Evolutionary conservation across 352 stramenopile species (phyloP).

Genomic region (Phytophthora tubulina): DNA sequence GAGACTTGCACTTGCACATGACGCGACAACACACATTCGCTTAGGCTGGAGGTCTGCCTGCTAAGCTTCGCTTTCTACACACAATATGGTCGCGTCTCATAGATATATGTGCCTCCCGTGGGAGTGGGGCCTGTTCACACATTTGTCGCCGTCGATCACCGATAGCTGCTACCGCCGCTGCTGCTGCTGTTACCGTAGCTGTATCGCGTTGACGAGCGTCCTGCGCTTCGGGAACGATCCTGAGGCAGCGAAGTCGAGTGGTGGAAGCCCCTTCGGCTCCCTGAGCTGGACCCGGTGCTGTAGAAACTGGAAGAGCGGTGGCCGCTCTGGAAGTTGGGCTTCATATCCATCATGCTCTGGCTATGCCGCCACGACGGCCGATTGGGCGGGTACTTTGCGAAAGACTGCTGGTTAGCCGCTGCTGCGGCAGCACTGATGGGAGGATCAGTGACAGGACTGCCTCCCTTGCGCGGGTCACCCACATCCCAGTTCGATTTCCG

Average conservation of each 20-base stretch:
- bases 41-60: conserved; percentile 16
- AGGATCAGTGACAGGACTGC: conserved; percentile 41
- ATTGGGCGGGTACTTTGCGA: conserved; percentile 63
- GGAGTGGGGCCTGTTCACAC: conserved; percentile 22
- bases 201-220: conserved; percentile 55
- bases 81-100: conserved; percentile 49
- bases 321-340: conserved; percentile 47
- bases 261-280: conserved; percentile 49
- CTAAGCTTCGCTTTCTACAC: conserved; percentile 40
- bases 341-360: conserved; percentile 70
- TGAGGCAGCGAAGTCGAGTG: conserved; percentile 60
- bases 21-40: conserved; percentile 32
- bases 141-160: conserved; percentile 32
- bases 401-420: conserved; percentile 56
- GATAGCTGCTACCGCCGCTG: conserved; percentile 36
- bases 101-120: conserved; percentile 41
- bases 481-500: conserved; percentile 89
- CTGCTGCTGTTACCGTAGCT: conserved; percentile 41
- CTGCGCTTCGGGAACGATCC: conserved; percentile 62
- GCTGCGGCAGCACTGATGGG: conserved; percentile 43
- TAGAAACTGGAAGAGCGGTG: conserved; percentile 59
- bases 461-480: conserved; percentile 68
- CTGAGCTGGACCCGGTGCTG: conserved; percentile 36
- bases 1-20: conserved; percentile 24
- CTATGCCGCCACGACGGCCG: conserved; percentile 71